Evolutionary conservation across 2,329 filamentous ascomycete genomes (phyloP), one percentile per base, ranked within the genome.

Genomic region (Helotiales sp.): DNA sequence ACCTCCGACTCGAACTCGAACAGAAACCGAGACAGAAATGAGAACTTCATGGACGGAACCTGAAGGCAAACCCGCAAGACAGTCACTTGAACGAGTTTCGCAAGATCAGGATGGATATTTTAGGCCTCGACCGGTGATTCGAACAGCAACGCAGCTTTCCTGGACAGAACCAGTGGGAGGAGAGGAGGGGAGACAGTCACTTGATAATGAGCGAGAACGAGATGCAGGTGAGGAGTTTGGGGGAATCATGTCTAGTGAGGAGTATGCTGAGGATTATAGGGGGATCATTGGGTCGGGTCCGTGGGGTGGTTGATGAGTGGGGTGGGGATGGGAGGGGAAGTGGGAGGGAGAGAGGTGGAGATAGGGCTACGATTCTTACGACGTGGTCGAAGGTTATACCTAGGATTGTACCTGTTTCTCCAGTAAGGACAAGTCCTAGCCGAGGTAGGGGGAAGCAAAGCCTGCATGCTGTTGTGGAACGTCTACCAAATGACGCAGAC

Each of bases 221-320:
- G 6, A 34, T 30, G 8, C 30, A 40, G 54, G 54, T 57, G 30
- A 57, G 54, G 54, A 57, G 32, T 24, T n/a, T 57, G 54, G 26
- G 5, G 32, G 30, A 24, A 6, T 20, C 6, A 45, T 45, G 24
- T 47, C 62, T 13, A 50, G 62, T 37, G 63, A 65, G n/a, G 54
- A 34, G 11, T 47, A 50, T 43, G 55, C 63, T 37, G 63, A 52
- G 40, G 24, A 15, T 13, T 60, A 65, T 28, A 60, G 47, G 40
- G 52, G n/a, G 20, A 30, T 60, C 45, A 60, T 65, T 49, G 63
- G 55, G 15, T 34, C 55, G 20, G 32, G 45, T 47, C 63, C 63
- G 17, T 60, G 57, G 57, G 57, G n/a, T 8, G 34, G 22, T 20
- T 26, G 30, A 30, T 43, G 37, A 30, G 17, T n/a, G 57, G 57